These are phyloP conservation scores for Clausena lansium DNA, from an alignment of 345 rosid genomes.

Conservation along the genomic window DNA sequence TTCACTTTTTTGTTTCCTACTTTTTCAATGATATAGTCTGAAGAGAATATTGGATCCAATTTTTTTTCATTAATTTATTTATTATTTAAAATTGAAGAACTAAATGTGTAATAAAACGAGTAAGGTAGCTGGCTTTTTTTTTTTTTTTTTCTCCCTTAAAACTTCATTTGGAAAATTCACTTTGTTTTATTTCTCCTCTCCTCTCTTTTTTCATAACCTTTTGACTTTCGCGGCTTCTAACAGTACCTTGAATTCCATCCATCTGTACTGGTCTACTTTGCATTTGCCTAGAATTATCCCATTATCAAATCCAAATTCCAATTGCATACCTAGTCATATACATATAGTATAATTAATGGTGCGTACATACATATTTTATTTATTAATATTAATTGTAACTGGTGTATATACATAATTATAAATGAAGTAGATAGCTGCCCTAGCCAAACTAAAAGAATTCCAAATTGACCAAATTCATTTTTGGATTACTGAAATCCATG, in stretches of 20 bases:
- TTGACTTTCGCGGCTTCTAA: slow-evolving; percentile 28
- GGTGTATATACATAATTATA: not conserved
- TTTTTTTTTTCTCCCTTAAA: not conserved
- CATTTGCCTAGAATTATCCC: slow-evolving; percentile 10
- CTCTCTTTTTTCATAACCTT: slow-evolving; percentile 9
- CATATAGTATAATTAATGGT: not conserved
- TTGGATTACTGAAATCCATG: not conserved
- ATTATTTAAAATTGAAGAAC: not conserved
- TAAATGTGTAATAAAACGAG: not conserved
- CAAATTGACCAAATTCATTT: slow-evolving; percentile 4
- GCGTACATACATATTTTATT: not conserved
- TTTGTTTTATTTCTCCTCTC: not conserved
- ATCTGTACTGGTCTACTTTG: slow-evolving; percentile 17
- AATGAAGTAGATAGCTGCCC: not conserved
- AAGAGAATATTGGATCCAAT: not conserved
- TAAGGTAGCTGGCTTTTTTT: not conserved
- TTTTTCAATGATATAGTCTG: not conserved
- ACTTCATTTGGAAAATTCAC: slow-evolving; percentile 17
- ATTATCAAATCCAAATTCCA: not conserved
- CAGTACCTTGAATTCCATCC: slow-evolving; percentile 24
- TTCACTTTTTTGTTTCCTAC: not conserved
- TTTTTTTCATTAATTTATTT: no score
- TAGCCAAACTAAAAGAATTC: not conserved
- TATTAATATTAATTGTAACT: not conserved
- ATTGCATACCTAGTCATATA: slow-evolving; percentile 14